Conservation (phyloP, 1,284 basidiomycete genomes). For the Sporisorium scitamineum region DNA sequence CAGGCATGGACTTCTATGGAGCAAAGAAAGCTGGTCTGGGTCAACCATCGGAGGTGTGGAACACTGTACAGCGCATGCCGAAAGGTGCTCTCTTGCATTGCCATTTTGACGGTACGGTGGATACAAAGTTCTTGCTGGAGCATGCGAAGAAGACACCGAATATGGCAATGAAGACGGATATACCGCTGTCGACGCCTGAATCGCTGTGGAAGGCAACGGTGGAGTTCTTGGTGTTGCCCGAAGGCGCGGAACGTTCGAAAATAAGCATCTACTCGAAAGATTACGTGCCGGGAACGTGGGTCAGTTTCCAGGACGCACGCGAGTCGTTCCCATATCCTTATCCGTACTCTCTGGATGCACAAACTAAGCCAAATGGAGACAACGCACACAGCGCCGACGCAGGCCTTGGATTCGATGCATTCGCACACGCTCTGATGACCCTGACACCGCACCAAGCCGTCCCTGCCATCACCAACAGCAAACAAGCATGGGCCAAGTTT, state of each 20-base stretch:
- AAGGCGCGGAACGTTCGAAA: conserved; percentile 7
- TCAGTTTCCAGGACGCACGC: conserved; percentile 38
- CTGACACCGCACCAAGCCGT: conserved; percentile 42
- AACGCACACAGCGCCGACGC: not conserved
- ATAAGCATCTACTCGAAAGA: conserved; percentile 33
- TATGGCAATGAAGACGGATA: conserved; percentile 50
- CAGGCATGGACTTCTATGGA: conserved; percentile 47
- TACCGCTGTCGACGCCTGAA: conserved; percentile 23
- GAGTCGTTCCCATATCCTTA: conserved; percentile 42
- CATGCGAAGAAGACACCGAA: conserved; percentile 22
- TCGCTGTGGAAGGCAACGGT: conserved; percentile 45
- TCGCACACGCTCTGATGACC: conserved; percentile 55
- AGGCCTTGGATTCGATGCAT: conserved; percentile 48
- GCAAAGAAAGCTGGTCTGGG: conserved; percentile 35
- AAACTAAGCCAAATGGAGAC: not conserved
- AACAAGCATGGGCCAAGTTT: conserved; percentile 61
- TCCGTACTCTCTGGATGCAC: conserved; percentile 27
- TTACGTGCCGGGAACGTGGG: conserved; percentile 51
- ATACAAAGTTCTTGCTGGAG: conserved; percentile 48
- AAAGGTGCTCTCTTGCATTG: conserved; percentile 59
- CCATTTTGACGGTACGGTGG: conserved; percentile 62
- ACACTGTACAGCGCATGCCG: conserved; percentile 42
- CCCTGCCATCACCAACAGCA: conserved; percentile 38
- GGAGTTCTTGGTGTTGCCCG: conserved; percentile 40
- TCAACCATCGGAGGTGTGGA: conserved; percentile 30